Conservation (phyloP, 495 filamentous ascomycete species). For the Monascus purpureus region DNA sequence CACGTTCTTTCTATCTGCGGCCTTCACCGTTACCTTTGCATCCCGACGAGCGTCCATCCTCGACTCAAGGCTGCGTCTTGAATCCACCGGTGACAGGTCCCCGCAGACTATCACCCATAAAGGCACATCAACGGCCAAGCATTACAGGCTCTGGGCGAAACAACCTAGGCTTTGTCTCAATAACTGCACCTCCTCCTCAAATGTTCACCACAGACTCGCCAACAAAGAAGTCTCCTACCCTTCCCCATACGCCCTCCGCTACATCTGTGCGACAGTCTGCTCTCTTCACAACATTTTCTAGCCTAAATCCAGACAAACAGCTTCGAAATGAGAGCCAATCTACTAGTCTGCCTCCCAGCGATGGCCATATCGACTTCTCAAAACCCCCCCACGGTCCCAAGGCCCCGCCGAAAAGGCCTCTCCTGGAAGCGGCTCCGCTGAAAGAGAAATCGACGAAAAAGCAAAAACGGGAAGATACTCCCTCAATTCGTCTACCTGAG, state of each 20-base stretch:
- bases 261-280: conserved; percentile 46
- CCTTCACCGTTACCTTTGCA: conserved; percentile 38
- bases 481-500: conserved; percentile 42
- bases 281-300: conserved; percentile 49
- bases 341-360: conserved; percentile 29
- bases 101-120: conserved; percentile 46
- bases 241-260: conserved; percentile 38
- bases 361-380: conserved; percentile 38
- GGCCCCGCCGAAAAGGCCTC: conserved; percentile 45
- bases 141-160: conserved; percentile 17
- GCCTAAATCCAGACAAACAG: conserved; percentile 21
- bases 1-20: conserved; percentile 20
- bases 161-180: conserved; percentile 41
- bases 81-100: conserved; percentile 36
- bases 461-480: conserved; percentile 33
- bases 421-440: conserved; percentile 62
- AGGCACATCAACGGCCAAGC: conserved; percentile 30
- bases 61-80: conserved; percentile 36
- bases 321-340: conserved; percentile 53
- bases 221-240: conserved; percentile 54
- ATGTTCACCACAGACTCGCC: conserved; percentile 72
- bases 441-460: conserved; percentile 60
- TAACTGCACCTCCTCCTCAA: conserved; percentile 53
- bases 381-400: conserved; percentile 46
- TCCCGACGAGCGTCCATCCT: conserved; percentile 26